Conservation (phyloP, 768 basidiomycete genomes). For the Termitomyces sp. region DNA sequence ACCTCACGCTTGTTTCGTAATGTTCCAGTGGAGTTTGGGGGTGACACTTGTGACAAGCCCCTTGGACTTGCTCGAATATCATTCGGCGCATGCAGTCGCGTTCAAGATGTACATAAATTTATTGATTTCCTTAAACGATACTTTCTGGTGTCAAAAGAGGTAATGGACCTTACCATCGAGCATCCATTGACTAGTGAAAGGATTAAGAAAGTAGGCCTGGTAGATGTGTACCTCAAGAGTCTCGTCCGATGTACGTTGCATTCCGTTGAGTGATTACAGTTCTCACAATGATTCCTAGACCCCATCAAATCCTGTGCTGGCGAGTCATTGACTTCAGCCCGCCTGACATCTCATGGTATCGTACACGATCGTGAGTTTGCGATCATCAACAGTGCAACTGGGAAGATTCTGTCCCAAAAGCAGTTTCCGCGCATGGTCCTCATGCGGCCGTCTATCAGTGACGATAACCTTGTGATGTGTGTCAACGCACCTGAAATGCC, state of each 20-base stretch:
- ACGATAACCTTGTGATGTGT: conserved; percentile 2
- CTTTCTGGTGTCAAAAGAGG: conserved; percentile 7
- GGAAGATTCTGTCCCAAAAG: conserved; percentile 11
- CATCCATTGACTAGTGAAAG: background rate
- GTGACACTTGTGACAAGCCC: conserved; percentile 2
- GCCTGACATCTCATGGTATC: conserved; percentile 5
- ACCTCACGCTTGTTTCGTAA: background rate
- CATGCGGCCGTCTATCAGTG: conserved; percentile 9
- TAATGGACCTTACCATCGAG: background rate
- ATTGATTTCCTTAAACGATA: conserved; percentile 7
- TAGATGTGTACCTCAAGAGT: conserved; percentile 1
- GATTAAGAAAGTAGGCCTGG: background rate
- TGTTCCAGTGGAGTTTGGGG: conserved; percentile 11
- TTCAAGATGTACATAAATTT: conserved; percentile 7
- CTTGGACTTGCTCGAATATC: conserved; percentile 11
- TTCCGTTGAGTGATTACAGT: background rate
- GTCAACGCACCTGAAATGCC: conserved; percentile 9
- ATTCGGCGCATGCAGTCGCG: conserved; percentile 11
- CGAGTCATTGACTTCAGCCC: conserved; percentile 1
- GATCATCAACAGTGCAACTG: conserved; percentile 5
- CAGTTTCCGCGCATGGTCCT: conserved; percentile 12
- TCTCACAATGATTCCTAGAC: background rate
- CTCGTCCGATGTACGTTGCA: conserved; percentile 11
- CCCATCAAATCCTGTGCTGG: conserved; percentile 14
- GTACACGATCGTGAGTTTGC: conserved; percentile 11